These are phyloP conservation scores for Penicillium sp. DNA, from an alignment of 2,329 filamentous ascomycete genomes.

Conservation along the genomic window DNA sequence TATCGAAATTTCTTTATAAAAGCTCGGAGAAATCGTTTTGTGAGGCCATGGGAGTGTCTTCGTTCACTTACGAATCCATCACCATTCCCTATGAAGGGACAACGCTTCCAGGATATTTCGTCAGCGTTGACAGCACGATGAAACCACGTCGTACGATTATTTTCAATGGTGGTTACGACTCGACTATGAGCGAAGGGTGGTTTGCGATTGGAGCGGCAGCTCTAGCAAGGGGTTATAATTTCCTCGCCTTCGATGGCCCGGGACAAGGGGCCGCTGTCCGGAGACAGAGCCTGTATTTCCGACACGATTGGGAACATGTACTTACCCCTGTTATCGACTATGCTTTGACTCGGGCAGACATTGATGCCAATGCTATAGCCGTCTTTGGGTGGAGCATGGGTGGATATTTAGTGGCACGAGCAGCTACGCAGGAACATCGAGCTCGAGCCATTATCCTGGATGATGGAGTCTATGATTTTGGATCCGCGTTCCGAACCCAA, in stretches of 20 bases:
- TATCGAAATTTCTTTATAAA: slow-evolving; percentile 6
- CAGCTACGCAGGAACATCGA: slow-evolving; percentile 34
- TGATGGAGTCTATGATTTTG: slow-evolving; percentile 22
- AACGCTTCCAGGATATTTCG: slow-evolving; percentile 19
- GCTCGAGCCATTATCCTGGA: slow-evolving; percentile 29
- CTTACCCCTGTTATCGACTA: slow-evolving; percentile 37
- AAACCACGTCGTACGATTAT: slow-evolving; percentile 19
- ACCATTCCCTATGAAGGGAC: slow-evolving; percentile 23
- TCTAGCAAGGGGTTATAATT: slow-evolving; percentile 35
- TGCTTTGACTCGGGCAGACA: slow-evolving; percentile 19
- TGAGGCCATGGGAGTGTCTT: slow-evolving; percentile 5
- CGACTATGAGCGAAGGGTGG: slow-evolving; percentile 33
- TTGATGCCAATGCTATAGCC: slow-evolving; percentile 30
- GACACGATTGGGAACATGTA: slow-evolving; percentile 36
- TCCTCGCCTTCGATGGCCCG: slow-evolving; percentile 39
- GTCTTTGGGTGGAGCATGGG: slow-evolving; percentile 36
- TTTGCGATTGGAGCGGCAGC: slow-evolving; percentile 31
- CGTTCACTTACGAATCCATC: slow-evolving; percentile 11
- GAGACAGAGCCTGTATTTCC: slow-evolving; percentile 32
- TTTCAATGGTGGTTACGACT: slow-evolving; percentile 35
- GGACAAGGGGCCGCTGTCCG: slow-evolving; percentile 35
- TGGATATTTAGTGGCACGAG: slow-evolving; percentile 37
- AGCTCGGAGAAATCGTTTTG: slow-evolving; percentile 1
- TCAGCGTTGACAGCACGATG: slow-evolving; percentile 6
- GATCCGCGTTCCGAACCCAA: slow-evolving; percentile 11